Conservation (phyloP, 2,329 filamentous ascomycete genomes). For the Coniella vitis region DNA sequence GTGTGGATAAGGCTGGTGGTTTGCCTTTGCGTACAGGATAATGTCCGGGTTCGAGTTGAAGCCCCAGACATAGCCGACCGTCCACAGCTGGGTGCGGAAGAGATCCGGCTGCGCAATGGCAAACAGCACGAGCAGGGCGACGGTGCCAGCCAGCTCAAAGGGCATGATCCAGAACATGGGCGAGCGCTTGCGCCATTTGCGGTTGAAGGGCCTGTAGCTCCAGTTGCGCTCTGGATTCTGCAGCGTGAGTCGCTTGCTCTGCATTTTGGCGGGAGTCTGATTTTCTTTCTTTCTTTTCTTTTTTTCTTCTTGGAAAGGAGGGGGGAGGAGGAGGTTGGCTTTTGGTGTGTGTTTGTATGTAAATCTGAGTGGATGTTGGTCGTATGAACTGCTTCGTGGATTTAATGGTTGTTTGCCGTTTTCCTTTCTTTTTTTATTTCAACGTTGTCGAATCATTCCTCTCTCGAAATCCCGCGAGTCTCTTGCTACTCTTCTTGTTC, state of each 20-base stretch:
- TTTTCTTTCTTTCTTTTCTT: background rate
- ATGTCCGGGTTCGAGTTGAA: slow-evolving; percentile 69
- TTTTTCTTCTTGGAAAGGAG: too few species aligned
- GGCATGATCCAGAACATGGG: slow-evolving; percentile 58
- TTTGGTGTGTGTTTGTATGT: background rate
- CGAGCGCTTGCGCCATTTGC: slow-evolving; percentile 50
- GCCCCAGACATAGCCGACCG: slow-evolving; percentile 60
- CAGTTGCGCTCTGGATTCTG: slow-evolving; percentile 23
- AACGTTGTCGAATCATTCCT: too few species aligned
- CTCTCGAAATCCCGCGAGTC: too few species aligned
- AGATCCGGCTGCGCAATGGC: slow-evolving; percentile 67
- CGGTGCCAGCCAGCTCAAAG: slow-evolving; percentile 57
- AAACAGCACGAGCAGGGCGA: slow-evolving; percentile 63
- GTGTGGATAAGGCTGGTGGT: slow-evolving; percentile 55
- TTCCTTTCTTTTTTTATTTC: too few species aligned
- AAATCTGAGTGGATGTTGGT: too few species aligned
- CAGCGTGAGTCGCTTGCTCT: background rate
- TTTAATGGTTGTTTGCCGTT: too few species aligned
- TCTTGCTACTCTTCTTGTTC: too few species aligned
- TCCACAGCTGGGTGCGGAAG: slow-evolving; percentile 67
- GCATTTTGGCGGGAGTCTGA: slow-evolving; percentile 1
- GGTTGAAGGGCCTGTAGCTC: slow-evolving; percentile 51
- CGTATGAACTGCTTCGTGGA: too few species aligned
- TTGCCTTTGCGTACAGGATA: slow-evolving; percentile 67
- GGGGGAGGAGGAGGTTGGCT: background rate